Evolutionary conservation across 768 basidiomycete species (phyloP).

Genomic region (Kwoniella mangroviensis): DNA sequence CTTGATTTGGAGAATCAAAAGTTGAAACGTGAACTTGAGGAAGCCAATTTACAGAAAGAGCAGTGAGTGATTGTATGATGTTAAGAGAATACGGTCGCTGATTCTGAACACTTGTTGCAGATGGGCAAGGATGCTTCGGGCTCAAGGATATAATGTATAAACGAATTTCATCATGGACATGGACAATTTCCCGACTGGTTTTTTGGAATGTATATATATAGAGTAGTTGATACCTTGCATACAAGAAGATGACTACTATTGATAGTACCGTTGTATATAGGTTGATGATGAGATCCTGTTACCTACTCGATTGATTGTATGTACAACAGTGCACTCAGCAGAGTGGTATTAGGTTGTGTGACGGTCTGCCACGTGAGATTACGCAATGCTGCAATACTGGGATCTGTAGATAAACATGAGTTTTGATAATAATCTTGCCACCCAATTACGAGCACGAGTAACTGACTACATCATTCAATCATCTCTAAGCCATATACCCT

Average conservation of each 20-base stretch:
- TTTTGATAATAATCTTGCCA: no score
- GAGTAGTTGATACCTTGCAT: background rate
- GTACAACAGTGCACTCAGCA: no score
- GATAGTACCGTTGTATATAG: background rate
- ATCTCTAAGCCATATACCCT: background rate
- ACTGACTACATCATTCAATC: no score
- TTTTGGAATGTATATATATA: background rate
- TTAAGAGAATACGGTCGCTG: background rate
- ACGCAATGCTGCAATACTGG: no score
- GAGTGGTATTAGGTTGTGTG: no score
- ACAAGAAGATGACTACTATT: background rate
- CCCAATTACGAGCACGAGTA: no score
- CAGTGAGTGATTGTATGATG: slow-evolving; percentile 63
- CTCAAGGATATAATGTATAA: slow-evolving; percentile 54
- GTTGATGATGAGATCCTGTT: background rate
- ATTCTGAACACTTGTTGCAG: slow-evolving; percentile 57
- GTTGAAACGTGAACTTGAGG: slow-evolving; percentile 56
- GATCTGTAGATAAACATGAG: no score
- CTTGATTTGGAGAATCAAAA: slow-evolving; percentile 79
- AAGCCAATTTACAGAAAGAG: slow-evolving; percentile 67
- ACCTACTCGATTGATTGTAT: background rate
- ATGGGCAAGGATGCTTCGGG: slow-evolving; percentile 69
- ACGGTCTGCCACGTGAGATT: no score
- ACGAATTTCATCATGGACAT: background rate
- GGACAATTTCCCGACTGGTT: slow-evolving; percentile 1